Base-by-base conservation (phyloP, 306 rosid genomes). In the Argentina anserina region DNA sequence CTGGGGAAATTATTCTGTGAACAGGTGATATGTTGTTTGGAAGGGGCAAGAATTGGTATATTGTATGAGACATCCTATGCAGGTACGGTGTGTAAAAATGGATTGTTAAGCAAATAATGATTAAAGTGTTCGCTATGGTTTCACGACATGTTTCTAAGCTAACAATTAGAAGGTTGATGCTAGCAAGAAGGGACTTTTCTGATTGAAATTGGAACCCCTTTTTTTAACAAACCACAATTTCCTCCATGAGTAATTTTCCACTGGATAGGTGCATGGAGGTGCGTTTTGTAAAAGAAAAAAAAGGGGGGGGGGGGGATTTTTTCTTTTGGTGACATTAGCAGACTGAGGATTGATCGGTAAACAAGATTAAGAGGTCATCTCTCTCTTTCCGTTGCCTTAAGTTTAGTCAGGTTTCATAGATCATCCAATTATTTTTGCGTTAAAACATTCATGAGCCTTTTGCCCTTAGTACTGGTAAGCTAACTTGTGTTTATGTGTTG, bases 41-140 rank as follows among this genome's bases (percentile, higher is more conserved):
- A 91, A 87, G 99, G 89, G 23, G 82, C 97, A 3, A 90, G 93
- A 89, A 94, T 94, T 67, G 95, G 99, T 56, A 86, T 88, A 74
- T 97, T 88, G 28, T 94, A 86, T 79, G 96, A 90, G 82, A 94
- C 96, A 53, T 88, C 96, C 73, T 94, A 84, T 84, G 99, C 99
- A 10, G 99, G 99, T 91, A 85, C 70, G 65, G 41, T 71, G 28
- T 63, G 73, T 78, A 73, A 64, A n/a, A 63, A 81, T 41, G 61
- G 63, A 68, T 73, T 75, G 28, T 64, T 13, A 62, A 67, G 11
- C 60, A 47, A 23, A 43, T 18, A 41, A 31, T 70, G 43, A 47
- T 68, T 53, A 7, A 42, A 59, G 12, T 49, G 34, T 49, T 29
- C 5, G 25, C 59, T 40, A 20, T 70, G 49, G 7, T 50, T 20